Evolutionary conservation across 179 eudicot genomes (phyloP).

Genomic region (Silene noctiflora): DNA sequence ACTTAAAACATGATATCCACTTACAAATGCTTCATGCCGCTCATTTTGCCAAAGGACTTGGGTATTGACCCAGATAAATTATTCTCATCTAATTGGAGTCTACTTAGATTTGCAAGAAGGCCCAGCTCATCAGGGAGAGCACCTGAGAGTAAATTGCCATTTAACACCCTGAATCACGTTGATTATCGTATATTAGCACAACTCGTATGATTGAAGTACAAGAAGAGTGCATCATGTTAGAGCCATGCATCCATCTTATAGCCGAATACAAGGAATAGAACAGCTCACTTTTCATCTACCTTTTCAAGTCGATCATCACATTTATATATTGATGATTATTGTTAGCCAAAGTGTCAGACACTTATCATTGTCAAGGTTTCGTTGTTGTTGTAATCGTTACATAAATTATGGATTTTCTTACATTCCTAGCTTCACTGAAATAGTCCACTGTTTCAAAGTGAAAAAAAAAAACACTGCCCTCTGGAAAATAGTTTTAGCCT

Average conservation of each 20-base stretch:
- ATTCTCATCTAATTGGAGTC: constrained; percentile 93
- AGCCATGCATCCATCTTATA: not conserved
- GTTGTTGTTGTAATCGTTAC: not conserved
- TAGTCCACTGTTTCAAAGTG: not conserved
- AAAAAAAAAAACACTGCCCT: not conserved
- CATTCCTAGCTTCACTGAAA: constrained; percentile 5
- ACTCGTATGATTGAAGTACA: not conserved
- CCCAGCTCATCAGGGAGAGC: constrained; percentile 87
- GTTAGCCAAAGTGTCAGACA: not conserved
- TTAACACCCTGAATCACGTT: constrained; percentile 64
- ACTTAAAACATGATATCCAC: constrained; percentile 17
- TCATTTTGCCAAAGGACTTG: constrained; percentile 53
- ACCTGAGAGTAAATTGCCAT: constrained; percentile 88
- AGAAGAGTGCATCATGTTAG: not conserved
- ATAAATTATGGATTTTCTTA: not conserved
- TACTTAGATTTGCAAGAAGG: constrained; percentile 60
- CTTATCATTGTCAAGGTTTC: not conserved
- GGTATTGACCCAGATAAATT: constrained; percentile 81
- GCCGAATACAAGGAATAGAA: not conserved
- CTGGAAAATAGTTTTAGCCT: not conserved
- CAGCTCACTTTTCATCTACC: not conserved
- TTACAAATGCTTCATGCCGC: constrained; percentile 36
- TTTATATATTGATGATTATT: not conserved
- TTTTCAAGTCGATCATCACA: not conserved
- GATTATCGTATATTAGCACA: constrained; percentile 14